Evolutionary conservation across 2,329 filamentous ascomycete genomes (phyloP), one percentile per base, ranked within the genome.

Genomic region (Penicillium sp.): DNA sequence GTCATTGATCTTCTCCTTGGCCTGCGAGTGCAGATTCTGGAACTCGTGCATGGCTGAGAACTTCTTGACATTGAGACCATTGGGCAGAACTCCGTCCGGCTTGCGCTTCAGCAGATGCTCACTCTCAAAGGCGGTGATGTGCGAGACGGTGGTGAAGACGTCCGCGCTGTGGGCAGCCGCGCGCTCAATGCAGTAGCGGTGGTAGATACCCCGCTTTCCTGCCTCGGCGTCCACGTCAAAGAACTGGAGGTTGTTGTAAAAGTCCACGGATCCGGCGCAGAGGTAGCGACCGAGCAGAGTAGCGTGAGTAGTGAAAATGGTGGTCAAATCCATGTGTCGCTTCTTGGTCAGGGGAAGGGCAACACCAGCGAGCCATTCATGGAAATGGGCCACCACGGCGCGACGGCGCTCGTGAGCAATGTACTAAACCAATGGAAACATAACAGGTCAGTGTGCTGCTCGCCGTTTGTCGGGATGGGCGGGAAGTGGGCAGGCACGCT

Each of bases 11-110:
- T 95, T 95, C 71, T 95, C 88, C 76, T 97, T 97, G 63, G 90
- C 86, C 68, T 93, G 87, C 64, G 95, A 90, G 72, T 97, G 93
- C 65, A 98, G 73, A 67, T 98, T 98, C 71, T 98, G 93, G 76
- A 97, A 97, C 72, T 98, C 93, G 76, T 98, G 93, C 62, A 96
- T 90, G 5, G 93, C 93, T 7, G 90, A 91, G 75, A 97, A 97
- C 71, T 97, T 97, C 72, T 90, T 96, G 52, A 98, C 93, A 63
- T 98, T 98, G 63, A 98, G 78, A 55, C 93, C 93, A 63, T 98
- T 98, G 59, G 93, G 93, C 58, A 97, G 72, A 5, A 98, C 93
- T 37, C 93, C 93, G 61, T 98, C 93, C 1, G 93, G 93, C 73
- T 97, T 97, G 56, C 93, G 86, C 80, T 97, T 97, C 56, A 98